Base-by-base conservation (phyloP, 2,329 filamentous ascomycete genomes). In the Furcasterigmium sp. region DNA sequence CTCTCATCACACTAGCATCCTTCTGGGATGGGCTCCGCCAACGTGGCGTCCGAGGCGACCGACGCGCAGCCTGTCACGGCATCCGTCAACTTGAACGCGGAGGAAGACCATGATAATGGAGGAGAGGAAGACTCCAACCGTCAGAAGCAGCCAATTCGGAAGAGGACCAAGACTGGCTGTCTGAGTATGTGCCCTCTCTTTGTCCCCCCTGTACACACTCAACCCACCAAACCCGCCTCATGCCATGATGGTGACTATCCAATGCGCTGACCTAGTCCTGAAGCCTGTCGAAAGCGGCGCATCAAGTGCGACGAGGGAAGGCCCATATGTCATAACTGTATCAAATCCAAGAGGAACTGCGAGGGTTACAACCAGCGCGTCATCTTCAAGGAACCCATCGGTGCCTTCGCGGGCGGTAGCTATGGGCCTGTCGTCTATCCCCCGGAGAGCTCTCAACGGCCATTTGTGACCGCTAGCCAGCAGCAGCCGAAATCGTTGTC, bases 241-340 rank as follows among this genome's bases (percentile, higher is more conserved):
- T 85, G 90, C 75, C 63, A 84, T n/a, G 73, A 41, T 20, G 19
- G 23, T n/a, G 11, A 20, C 20, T 26, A 7, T 35, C 32, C 29
- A 15, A 23, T 19, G 37, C 17, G 3, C 15, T 19, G 4, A 13
- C 17, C n/a, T 26, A 43, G 43, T 11, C 23, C 39, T 47, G 37
- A 59, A 91, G 87, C 93, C 45, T 98, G 93, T 67, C 85, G 93
- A 50, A 91, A 87, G 66, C 84, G 93, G 42, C 86, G 93, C 49
- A 97, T 98, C 65, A 98, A 97, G 67, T 98, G 93, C 63, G 93
- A 93, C 49, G 93, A 97, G 62, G 87, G 89, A 56, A 79, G 85
- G 39, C 88, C 88, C 20, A 85, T 77, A 21, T 93, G 88, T 65
- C 82, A 76, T 56, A 94, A 94, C 58, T 94, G 88, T 65, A 81